A percentile compares a stretch with the other conserved stretches of the same genome.
These are phyloP conservation scores for Caryopteris hybrid DNA, from an alignment of 305 asterid genomes.

Conservation along the genomic window DNA sequence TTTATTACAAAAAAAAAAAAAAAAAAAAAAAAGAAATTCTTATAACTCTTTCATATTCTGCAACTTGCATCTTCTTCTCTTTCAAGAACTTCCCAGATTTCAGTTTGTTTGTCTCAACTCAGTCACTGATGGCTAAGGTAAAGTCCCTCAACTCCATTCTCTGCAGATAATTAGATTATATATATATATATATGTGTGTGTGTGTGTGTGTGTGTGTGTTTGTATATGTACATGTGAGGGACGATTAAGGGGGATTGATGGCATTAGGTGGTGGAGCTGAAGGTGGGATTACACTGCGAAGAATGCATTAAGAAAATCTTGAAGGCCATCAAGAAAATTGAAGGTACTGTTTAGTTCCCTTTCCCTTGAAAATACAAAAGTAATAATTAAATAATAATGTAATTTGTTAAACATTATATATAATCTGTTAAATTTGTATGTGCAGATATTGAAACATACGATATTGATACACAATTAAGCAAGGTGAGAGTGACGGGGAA, in stretches of 20 bases:
- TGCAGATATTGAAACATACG: constrained; percentile 81
- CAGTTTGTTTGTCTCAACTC: background rate
- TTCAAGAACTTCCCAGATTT: background rate
- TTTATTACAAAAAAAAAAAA: constrained; percentile 17
- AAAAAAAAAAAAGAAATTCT: too few species aligned
- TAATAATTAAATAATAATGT: too few species aligned
- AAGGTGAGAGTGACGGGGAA: constrained; percentile 81
- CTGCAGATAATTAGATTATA: too few species aligned
- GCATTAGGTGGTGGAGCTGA: constrained; percentile 71
- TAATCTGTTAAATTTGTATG: background rate
- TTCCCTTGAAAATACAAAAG: too few species aligned
- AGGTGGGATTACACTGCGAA: constrained; percentile 77
- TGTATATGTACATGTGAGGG: background rate
- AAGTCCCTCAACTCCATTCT: constrained; percentile 16
- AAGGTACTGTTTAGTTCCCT: constrained; percentile 34
- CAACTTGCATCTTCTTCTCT: background rate
- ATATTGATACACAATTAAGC: constrained; percentile 50
- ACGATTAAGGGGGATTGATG: background rate
- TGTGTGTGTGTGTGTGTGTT: background rate
- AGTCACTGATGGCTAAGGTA: constrained; percentile 41
- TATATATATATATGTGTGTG: too few species aligned
- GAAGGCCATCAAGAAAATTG: constrained; percentile 87
- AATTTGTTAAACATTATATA: too few species aligned
- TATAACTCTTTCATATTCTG: background rate
- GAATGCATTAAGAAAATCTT: constrained; percentile 87